phyloP scores from a whole-genome alignment of 2,329 filamentous ascomycete species.

The Verticillium klebahnii region DNA sequence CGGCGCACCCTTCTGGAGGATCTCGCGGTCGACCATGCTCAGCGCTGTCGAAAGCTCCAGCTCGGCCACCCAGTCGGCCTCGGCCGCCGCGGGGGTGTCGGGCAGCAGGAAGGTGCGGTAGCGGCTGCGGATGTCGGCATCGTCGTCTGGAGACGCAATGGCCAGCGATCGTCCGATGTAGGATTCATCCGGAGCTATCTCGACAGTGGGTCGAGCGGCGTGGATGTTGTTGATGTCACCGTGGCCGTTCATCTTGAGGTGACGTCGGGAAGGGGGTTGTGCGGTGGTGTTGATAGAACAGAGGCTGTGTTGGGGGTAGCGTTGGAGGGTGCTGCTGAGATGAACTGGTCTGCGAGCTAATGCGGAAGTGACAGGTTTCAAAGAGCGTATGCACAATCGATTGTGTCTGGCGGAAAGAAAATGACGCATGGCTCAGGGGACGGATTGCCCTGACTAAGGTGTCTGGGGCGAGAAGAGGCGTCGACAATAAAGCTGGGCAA shows the following conservation, averaged over 20 bases:
- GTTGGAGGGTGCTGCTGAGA: too few relatives aligned
- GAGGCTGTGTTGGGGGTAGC: too few relatives aligned
- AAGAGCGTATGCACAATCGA: too few relatives aligned
- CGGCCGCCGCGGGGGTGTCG: slow-evolving; percentile 19
- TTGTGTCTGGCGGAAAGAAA: too few relatives aligned
- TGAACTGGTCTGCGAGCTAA: too few relatives aligned
- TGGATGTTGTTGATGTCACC: slow-evolving; percentile 28
- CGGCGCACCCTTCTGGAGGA: slow-evolving; percentile 29
- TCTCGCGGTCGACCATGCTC: slow-evolving; percentile 40
- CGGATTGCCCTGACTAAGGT: too few relatives aligned
- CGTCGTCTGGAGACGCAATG: slow-evolving; percentile 40
- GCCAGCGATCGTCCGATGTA: slow-evolving; percentile 31
- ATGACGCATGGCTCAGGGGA: too few relatives aligned
- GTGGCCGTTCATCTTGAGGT: slow-evolving; percentile 16
- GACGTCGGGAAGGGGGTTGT: neutral
- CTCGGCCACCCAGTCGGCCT: slow-evolving; percentile 51
- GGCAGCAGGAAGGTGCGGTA: slow-evolving; percentile 55
- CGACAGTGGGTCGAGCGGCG: slow-evolving; percentile 15
- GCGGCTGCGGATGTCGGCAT: slow-evolving; percentile 33
- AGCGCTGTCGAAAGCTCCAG: slow-evolving; percentile 51
- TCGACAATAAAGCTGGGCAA: too few relatives aligned
- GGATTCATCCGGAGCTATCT: slow-evolving; percentile 15
- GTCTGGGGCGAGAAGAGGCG: too few relatives aligned
- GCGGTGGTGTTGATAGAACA: neutral
- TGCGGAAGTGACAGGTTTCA: too few relatives aligned